Base-by-base conservation (phyloP, 805 yeast species). In the Metschnikowia drakensbergensis region DNA sequence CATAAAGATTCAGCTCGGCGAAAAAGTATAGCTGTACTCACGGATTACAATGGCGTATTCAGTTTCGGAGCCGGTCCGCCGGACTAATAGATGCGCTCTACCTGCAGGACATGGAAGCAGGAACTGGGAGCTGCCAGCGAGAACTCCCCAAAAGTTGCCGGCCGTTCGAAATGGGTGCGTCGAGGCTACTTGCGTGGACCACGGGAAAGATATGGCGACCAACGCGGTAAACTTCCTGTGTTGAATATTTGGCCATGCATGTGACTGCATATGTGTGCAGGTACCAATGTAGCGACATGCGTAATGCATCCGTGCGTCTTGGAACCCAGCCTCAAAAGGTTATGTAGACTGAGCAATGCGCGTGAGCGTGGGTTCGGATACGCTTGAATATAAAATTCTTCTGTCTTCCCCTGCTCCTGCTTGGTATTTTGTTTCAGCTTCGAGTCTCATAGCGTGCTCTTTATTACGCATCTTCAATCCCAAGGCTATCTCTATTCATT, bases 251-350 rank as follows among this genome's bases (percentile, higher is more conserved):
- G 43, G 43, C 23, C 17, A 31, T 31, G 43, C 36, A 40, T 17
- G 10, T n/a, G 2, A 4, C 11, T 13, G 22, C 32, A 30, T 6
- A n/a, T 32, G 11, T 31, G 43, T 40, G 43, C 30, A 40, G 36
- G 8, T 30, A 30, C 36, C 17, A 13, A n/a, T n/a, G 6, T 29
- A 40, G 17, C 43, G 43, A 40, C 36, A 31, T 40, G 43, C 43
- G 30, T 23, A 31, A 40, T 32, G 43, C 43, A 40, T 30, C 43
- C 23, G 43, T 40, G 43, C 43, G 43, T 40, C 43, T 23, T 40
- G 22, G 42, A 39, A 39, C 22, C 27, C 42, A 39, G 43, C 36
- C 42, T 31, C 22, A 25, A 13, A 40, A 40, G 43, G 23, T 40
- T 36, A 31, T 22, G 43, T 40, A 40, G 6, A 23, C 13, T 2